Evolutionary conservation across 2,329 filamentous ascomycete species (phyloP).

Genomic region (Penicillium sp.): DNA sequence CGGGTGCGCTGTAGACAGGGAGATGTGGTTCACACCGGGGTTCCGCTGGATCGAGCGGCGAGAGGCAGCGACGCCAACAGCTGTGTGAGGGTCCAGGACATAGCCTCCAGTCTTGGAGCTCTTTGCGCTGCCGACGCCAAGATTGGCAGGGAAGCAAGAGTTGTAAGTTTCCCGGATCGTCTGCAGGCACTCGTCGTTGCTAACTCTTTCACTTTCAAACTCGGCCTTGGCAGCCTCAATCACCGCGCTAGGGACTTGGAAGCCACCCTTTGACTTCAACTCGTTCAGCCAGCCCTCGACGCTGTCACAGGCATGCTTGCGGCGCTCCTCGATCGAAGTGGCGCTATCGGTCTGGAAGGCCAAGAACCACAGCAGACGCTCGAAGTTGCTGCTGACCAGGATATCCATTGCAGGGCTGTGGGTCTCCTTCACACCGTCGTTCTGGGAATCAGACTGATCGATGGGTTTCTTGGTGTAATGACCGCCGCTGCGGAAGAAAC

Average conservation of each 20-base stretch:
- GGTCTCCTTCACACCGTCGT: constrained; percentile 78
- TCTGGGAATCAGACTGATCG: constrained; percentile 6
- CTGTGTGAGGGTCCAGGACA: constrained; percentile 86
- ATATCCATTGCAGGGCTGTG: constrained; percentile 97
- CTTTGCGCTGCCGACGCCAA: constrained; percentile 28
- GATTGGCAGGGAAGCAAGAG: constrained; percentile 49
- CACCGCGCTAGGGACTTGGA: constrained; percentile 70
- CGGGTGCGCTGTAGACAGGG: constrained; percentile 87
- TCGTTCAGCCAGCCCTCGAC: constrained; percentile 72
- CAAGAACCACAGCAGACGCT: constrained; percentile 89
- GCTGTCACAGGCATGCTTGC: constrained; percentile 59
- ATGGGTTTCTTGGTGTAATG: constrained; percentile 79
- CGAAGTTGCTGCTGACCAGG: constrained; percentile 91
- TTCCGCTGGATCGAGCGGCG: constrained; percentile 59
- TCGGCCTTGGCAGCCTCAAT: constrained; percentile 63
- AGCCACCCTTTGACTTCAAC: constrained; percentile 75
- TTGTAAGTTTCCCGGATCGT: constrained; percentile 57
- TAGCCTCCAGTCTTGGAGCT: constrained; percentile 55
- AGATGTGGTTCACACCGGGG: constrained; percentile 60
- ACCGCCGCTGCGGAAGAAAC: constrained; percentile 81
- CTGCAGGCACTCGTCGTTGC: constrained; percentile 59
- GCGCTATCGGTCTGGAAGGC: constrained; percentile 58
- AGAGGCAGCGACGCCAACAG: constrained; percentile 76
- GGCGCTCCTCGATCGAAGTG: constrained; percentile 41
- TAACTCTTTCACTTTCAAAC: constrained; percentile 73